Evolutionary conservation across 441 rosid genomes (phyloP).

Genomic region (Erodium chrysanthum): DNA sequence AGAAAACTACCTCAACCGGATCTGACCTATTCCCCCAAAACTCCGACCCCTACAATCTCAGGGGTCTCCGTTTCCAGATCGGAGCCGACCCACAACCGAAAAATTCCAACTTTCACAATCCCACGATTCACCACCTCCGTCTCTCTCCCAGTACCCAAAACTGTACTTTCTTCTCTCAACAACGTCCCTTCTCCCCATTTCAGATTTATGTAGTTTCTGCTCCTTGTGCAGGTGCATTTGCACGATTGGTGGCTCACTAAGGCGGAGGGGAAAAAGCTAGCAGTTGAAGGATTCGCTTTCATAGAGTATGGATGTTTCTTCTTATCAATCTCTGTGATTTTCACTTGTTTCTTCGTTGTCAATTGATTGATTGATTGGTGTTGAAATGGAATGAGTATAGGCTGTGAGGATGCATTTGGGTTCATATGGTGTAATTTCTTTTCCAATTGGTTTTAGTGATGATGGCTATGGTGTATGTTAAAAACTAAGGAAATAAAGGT

Average conservation of each 20-base stretch:
- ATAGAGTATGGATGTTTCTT: slow-evolving; percentile 25
- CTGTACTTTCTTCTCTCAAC: background rate
- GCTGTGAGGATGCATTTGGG: too few relatives aligned
- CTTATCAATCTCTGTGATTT: background rate
- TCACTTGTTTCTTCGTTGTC: background rate
- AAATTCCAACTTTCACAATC: background rate
- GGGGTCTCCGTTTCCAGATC: background rate
- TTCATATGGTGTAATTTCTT: background rate
- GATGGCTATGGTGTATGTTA: background rate
- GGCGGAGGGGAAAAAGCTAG: slow-evolving; percentile 25
- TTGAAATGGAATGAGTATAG: background rate
- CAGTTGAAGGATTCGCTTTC: slow-evolving; percentile 44
- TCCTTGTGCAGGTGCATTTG: slow-evolving; percentile 28
- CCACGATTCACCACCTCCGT: background rate
- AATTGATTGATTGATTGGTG: background rate
- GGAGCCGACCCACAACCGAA: background rate
- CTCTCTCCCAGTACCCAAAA: background rate
- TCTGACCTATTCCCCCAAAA: background rate
- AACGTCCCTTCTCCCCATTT: background rate
- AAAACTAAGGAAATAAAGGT: background rate
- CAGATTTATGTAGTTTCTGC: background rate
- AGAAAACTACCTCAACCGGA: background rate
- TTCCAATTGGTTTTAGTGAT: background rate
- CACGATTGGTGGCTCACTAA: slow-evolving; percentile 53
- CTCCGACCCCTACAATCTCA: background rate